A percentile compares a stretch with the other conserved stretches of the same genome.
Conservation (phyloP, 352 stramenopile species). For the Blastocystis sp. region DNA sequence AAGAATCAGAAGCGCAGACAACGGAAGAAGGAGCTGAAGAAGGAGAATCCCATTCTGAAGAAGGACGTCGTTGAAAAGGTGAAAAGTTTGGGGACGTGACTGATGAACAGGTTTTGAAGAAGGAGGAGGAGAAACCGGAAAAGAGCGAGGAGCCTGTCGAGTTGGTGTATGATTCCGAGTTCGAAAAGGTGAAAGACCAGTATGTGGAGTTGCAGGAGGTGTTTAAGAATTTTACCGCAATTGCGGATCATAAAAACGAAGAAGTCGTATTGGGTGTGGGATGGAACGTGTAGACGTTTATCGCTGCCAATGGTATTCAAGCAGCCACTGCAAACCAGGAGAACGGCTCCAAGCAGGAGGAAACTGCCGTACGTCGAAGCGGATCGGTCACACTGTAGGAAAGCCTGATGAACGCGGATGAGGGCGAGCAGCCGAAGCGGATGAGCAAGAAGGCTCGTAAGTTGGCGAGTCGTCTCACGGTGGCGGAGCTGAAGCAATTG, state of each 20-base stretch:
- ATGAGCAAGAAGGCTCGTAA: constrained; percentile 83
- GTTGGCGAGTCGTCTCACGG: constrained; percentile 77
- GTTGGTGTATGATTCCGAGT: background rate
- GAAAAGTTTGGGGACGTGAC: background rate
- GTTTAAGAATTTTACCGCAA: constrained; percentile 49
- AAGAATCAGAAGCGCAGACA: constrained; percentile 51
- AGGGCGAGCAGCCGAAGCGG: constrained; percentile 26
- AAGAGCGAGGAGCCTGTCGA: background rate
- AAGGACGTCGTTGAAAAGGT: background rate
- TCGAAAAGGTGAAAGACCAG: constrained; percentile 39
- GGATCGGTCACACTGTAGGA: background rate
- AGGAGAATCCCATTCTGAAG: constrained; percentile 1
- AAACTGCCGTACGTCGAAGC: constrained; percentile 2
- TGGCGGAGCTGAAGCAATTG: constrained; percentile 90
- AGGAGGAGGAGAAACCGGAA: background rate
- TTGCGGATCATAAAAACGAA: background rate
- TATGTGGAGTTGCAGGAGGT: constrained; percentile 47
- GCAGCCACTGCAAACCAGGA: background rate
- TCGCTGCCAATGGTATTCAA: background rate
- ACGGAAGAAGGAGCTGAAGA: constrained; percentile 49
- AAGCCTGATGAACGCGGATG: constrained; percentile 32
- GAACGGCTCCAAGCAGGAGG: background rate
- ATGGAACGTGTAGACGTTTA: background rate
- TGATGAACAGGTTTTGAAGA: background rate
- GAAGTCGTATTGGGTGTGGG: background rate